Conservation (phyloP, 768 basidiomycete species). For the Calvatia gigantea region DNA sequence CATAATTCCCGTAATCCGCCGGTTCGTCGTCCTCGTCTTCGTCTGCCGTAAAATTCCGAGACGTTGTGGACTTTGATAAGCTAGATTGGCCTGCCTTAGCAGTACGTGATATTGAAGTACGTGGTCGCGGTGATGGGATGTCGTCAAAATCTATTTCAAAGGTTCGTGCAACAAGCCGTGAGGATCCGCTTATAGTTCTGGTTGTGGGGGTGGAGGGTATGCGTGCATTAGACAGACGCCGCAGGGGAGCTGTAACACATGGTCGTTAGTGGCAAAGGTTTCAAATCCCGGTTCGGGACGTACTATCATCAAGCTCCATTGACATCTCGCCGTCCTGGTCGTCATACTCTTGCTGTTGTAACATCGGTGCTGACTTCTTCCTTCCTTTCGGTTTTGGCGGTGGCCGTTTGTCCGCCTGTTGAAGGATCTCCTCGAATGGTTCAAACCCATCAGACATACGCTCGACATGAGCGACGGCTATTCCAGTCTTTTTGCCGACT, state of each 20-base stretch:
- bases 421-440: constrained; percentile 71
- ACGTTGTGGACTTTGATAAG: constrained; percentile 32
- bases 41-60: constrained; percentile 27
- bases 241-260: constrained; percentile 33
- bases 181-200: constrained; percentile 32
- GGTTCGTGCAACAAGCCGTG: constrained; percentile 45
- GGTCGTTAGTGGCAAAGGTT: background rate
- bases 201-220: constrained; percentile 39
- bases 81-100: constrained; percentile 38
- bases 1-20: constrained; percentile 23
- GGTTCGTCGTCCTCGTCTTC: constrained; percentile 27
- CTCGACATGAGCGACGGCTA: constrained; percentile 63
- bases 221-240: constrained; percentile 37
- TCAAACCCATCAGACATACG: constrained; percentile 81
- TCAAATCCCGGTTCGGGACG: constrained; percentile 20
- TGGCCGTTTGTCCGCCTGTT: constrained; percentile 64
- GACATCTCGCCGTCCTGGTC: constrained; percentile 67
- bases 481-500: constrained; percentile 79
- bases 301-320: constrained; percentile 72
- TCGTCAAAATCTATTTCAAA: constrained; percentile 60
- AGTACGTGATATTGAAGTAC: constrained; percentile 27
- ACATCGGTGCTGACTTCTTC: constrained; percentile 36
- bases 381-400: constrained; percentile 52
- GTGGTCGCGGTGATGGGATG: constrained; percentile 55
- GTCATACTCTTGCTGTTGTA: constrained; percentile 30